These are phyloP conservation scores for Cyclotella atomus DNA, from an alignment of 108 stramenopile species.

Conservation along the genomic window DNA sequence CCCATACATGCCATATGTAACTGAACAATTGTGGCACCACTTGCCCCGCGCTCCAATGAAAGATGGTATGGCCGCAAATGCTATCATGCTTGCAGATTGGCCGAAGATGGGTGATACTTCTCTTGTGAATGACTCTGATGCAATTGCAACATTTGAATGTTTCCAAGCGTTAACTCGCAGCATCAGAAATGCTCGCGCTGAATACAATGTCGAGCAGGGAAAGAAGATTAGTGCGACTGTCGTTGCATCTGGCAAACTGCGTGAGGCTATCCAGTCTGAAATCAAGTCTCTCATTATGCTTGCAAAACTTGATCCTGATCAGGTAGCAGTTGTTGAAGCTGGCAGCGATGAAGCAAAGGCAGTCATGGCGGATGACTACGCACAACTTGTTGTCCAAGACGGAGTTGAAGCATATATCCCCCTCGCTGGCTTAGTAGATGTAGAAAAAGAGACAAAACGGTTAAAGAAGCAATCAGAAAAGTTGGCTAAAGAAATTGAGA, in stretches of 20 bases:
- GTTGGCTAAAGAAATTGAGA: slow-evolving; percentile 76
- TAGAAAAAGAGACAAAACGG: slow-evolving; percentile 81
- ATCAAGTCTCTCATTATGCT: slow-evolving; percentile 78
- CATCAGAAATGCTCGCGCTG: slow-evolving; percentile 90
- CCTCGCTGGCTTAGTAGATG: slow-evolving; percentile 84
- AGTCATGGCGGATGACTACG: slow-evolving; percentile 53
- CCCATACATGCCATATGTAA: slow-evolving; percentile 98
- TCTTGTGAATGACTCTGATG: slow-evolving; percentile 68
- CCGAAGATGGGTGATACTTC: slow-evolving; percentile 83
- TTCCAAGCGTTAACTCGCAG: slow-evolving; percentile 89
- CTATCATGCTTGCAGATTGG: slow-evolving; percentile 89
- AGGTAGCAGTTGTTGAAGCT: slow-evolving; percentile 61
- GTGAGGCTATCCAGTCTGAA: slow-evolving; percentile 69
- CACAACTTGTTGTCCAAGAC: slow-evolving; percentile 85
- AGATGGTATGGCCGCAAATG: slow-evolving; percentile 62
- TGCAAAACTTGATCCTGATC: slow-evolving; percentile 82
- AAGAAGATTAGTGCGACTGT: slow-evolving; percentile 84
- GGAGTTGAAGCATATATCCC: slow-evolving; percentile 89
- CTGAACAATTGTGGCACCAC: slow-evolving; percentile 98
- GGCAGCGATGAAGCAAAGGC: slow-evolving; percentile 77
- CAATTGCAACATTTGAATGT: slow-evolving; percentile 74
- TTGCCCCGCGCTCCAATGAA: slow-evolving; percentile 67
- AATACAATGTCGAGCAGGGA: slow-evolving; percentile 91
- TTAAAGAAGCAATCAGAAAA: slow-evolving; percentile 85
- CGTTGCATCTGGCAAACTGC: slow-evolving; percentile 66